phyloP scores from a whole-genome alignment of 2,329 filamentous ascomycete genomes.

The Xylariaceae sp. region DNA sequence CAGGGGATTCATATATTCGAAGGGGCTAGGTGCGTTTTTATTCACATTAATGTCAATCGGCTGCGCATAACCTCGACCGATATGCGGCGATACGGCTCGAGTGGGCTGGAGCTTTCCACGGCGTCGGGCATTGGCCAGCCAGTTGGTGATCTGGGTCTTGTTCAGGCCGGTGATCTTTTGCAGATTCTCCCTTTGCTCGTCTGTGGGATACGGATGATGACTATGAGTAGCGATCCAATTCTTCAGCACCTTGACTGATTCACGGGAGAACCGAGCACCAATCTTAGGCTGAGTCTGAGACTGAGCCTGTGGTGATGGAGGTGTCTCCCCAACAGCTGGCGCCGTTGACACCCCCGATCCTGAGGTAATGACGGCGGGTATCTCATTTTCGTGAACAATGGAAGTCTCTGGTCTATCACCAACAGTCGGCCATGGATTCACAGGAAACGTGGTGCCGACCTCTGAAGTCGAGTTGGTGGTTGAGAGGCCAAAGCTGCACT shows the following conservation, averaged over 20 bases:
- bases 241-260: slow-evolving; percentile 75
- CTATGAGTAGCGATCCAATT: slow-evolving; percentile 77
- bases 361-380: slow-evolving; percentile 23
- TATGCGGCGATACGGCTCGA: slow-evolving; percentile 63
- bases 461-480: slow-evolving; percentile 33
- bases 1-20: slow-evolving; percentile 51
- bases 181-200: slow-evolving; percentile 77
- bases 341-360: slow-evolving; percentile 17
- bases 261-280: slow-evolving; percentile 71
- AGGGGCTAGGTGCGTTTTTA: slow-evolving; percentile 46
- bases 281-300: slow-evolving; percentile 49
- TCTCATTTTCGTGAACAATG: slow-evolving; percentile 36
- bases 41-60: slow-evolving; percentile 68
- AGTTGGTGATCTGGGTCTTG: slow-evolving; percentile 81
- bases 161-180: slow-evolving; percentile 75
- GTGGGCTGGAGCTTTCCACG: slow-evolving; percentile 70
- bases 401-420: slow-evolving; percentile 39
- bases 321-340: slow-evolving; percentile 24
- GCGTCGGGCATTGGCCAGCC: slow-evolving; percentile 84
- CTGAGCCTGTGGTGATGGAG: slow-evolving; percentile 28
- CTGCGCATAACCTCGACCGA: slow-evolving; percentile 52
- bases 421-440: slow-evolving; percentile 43
- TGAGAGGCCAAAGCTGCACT: slow-evolving; percentile 50
- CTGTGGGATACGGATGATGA: slow-evolving; percentile 80
- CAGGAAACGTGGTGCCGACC: slow-evolving; percentile 37